Percentiles rank a stretch among this genome's conserved stretches.
Evolutionary conservation across 345 rosid genomes (phyloP).

Genomic region (Crucihimalaya himalaica): DNA sequence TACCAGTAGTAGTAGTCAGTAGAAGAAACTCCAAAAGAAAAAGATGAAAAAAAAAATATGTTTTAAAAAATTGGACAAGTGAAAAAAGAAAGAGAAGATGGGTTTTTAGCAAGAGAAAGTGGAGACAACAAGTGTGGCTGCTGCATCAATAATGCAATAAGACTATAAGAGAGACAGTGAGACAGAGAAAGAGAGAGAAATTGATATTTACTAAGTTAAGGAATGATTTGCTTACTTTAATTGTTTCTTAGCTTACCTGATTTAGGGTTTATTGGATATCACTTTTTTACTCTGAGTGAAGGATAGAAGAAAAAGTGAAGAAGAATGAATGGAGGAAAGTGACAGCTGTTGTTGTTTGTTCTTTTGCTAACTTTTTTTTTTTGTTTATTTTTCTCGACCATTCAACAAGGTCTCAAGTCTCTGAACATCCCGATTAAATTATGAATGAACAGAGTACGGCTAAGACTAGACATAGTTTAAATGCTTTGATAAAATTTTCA

Average conservation of each 20-base stretch:
- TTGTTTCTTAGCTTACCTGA: conserved; percentile 41
- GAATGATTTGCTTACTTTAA: conserved; percentile 30
- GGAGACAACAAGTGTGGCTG: conserved; percentile 36
- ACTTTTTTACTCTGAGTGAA: neutral
- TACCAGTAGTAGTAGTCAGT: conserved; percentile 31
- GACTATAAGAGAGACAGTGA: conserved; percentile 19
- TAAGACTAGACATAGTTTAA: neutral
- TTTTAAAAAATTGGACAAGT: conserved; percentile 22
- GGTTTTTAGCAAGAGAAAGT: conserved; percentile 42
- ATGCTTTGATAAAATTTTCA: neutral
- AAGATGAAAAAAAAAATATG: neutral
- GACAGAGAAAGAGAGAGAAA: neutral
- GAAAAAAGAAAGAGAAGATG: conserved; percentile 31
- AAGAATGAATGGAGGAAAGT: conserved; percentile 9
- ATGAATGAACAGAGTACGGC: conserved; percentile 11
- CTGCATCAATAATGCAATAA: conserved; percentile 35
- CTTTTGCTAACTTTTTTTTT: conserved; percentile 26
- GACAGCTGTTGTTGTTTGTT: conserved; percentile 41
- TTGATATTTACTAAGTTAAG: conserved; percentile 12
- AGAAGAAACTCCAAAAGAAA: conserved; percentile 37
- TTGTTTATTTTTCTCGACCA: neutral
- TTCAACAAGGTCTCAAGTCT: conserved; percentile 13
- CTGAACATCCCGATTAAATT: conserved; percentile 27
- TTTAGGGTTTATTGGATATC: conserved; percentile 47
- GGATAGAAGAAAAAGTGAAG: neutral